Evolutionary conservation across 2,329 filamentous ascomycete genomes (phyloP).

Genomic region (Metarhizium robertsii): DNA sequence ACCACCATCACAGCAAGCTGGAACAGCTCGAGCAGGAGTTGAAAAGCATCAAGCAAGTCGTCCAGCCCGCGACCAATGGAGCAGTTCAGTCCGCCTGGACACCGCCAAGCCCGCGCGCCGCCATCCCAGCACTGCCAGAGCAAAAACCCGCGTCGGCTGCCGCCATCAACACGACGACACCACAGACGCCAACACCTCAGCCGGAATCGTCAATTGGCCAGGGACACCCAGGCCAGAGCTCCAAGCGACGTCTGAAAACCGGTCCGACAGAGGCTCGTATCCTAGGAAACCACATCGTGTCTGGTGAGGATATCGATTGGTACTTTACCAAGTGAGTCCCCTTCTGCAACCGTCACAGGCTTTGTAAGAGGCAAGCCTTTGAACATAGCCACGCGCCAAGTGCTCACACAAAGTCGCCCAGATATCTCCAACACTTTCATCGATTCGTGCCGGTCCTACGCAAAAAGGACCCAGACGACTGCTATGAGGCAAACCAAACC

Average conservation of each 20-base stretch:
- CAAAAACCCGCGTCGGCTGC: slow-evolving; percentile 7
- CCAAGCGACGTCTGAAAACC: slow-evolving; percentile 12
- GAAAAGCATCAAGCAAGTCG: slow-evolving; percentile 43
- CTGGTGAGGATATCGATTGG: slow-evolving; percentile 43
- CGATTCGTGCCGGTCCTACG: slow-evolving; percentile 43
- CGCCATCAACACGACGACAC: slow-evolving; percentile 4
- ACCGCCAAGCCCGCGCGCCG: slow-evolving; percentile 18
- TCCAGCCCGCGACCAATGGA: slow-evolving; percentile 18
- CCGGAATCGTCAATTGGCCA: slow-evolving; percentile 13
- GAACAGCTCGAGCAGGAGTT: slow-evolving; percentile 46
- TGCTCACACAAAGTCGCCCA: slow-evolving; percentile 10
- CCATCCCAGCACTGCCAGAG: slow-evolving; percentile 15
- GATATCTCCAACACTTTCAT: slow-evolving; percentile 43
- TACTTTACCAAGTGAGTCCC: slow-evolving; percentile 41
- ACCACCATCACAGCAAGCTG: slow-evolving; percentile 32
- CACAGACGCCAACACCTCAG: slow-evolving; percentile 15
- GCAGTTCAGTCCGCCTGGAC: slow-evolving; percentile 14
- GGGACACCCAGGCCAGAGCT: slow-evolving; percentile 7
- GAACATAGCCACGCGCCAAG: too few relatives aligned
- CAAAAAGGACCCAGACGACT: slow-evolving; percentile 38
- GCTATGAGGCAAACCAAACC: slow-evolving; percentile 36
- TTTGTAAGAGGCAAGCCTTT: too few relatives aligned
- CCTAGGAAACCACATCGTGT: slow-evolving; percentile 36
- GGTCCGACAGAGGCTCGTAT: slow-evolving; percentile 30
- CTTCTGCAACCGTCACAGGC: background rate